Base-by-base conservation (phyloP, 2,329 filamentous ascomycete species). In the Volutella citrinella region DNA sequence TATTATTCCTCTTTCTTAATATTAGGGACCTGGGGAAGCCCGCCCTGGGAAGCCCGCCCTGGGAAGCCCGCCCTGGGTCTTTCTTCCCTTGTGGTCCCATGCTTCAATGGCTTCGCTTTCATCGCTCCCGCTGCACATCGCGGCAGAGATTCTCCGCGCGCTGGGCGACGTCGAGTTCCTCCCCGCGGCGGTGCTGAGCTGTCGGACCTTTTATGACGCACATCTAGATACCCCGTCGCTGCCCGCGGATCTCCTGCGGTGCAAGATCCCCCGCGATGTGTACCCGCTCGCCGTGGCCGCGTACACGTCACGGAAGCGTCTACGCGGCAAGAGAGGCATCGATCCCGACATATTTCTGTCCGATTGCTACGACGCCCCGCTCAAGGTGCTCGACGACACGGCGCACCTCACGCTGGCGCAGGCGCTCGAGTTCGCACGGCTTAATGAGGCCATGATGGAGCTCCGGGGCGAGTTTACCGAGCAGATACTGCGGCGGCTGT, bases 151-250 rank as follows among this genome's bases (percentile, higher is more conserved):
- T 23, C 38, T 52, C 10, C 19, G 34, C 8, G 26, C 46, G 20
- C 32, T 52, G 28, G 34, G 36, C 6, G 37, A 33, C 10, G 39
- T 52, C 16, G 33, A 46, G 17, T 32, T 42, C 7, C 38, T 52
- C 1, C 48, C 42, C 30, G 21, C 34, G 7, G 37, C 38, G 13
- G 17, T 52, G 5, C 27, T 52, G 6, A 52, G 48, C 34, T 37
- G 50, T 27, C 45, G 36, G 27, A 29, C 48, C 24, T 52, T 52
- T 19, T 48, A 50, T 32, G 40, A 32, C 20, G 49, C 46, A n/a
- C 30, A 34, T 8, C 13, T 43, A 6, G 48, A 51, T 31, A 45
- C 38, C 10, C 48, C 48, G 5, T 39, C 36, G 13, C 33, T 51
- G 12, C 35, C 45, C 8, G 19, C 41, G 15, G 44, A 48, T 12